Evolutionary conservation across 2,329 filamentous ascomycete genomes (phyloP).

Genomic region (Diaporthe sp.): DNA sequence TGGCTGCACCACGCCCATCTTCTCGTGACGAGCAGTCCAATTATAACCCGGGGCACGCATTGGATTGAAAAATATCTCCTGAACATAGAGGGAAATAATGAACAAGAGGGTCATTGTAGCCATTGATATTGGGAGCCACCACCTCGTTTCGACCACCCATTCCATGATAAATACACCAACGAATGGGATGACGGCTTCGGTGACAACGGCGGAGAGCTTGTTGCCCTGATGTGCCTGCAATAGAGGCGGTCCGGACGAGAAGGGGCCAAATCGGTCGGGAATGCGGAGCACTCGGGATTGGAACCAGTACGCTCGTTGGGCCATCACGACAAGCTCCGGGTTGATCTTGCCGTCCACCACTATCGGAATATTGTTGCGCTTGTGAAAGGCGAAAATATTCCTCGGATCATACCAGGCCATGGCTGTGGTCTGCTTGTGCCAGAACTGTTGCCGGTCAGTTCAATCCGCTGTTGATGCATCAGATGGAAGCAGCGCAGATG

Average conservation of each 20-base stretch:
- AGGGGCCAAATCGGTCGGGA: not conserved
- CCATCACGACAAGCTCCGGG: not conserved
- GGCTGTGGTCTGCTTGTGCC: not conserved
- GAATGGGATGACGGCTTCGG: not conserved
- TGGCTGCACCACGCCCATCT: not conserved
- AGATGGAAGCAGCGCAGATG: too few relatives aligned
- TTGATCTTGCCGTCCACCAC: not conserved
- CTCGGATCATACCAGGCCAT: not conserved
- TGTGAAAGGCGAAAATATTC: not conserved
- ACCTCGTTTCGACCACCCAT: not conserved
- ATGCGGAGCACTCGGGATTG: not conserved
- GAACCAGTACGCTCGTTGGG: not conserved
- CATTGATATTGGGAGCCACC: not conserved
- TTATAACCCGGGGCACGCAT: not conserved
- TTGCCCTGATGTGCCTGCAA: not conserved
- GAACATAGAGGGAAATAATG: not conserved
- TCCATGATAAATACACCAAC: not conserved
- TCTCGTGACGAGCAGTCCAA: not conserved
- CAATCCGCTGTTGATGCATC: too few relatives aligned
- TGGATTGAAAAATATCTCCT: not conserved
- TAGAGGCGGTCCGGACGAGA: not conserved
- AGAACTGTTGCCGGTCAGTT: not conserved
- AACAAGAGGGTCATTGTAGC: not conserved
- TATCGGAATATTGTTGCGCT: not conserved
- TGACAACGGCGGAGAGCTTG: not conserved